Percentiles rank a stretch among this genome's conserved stretches.
phyloP scores from a whole-genome alignment of 1,139 yeast species.

The Geotrichum klebahnii region DNA sequence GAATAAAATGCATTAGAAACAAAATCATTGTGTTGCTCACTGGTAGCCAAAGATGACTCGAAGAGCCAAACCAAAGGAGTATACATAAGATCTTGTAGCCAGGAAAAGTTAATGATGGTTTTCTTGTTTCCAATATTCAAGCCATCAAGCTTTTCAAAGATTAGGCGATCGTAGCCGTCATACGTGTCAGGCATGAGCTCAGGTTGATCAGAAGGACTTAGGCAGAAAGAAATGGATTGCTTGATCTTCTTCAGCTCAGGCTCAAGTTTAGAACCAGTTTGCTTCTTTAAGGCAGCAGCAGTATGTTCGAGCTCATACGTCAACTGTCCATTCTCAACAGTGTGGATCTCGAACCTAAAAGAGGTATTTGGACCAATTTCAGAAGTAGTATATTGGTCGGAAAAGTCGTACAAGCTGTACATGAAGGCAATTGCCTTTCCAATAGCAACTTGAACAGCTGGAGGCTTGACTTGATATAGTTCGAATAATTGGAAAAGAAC shows the following conservation, averaged over 20 bases:
- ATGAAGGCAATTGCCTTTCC: slow-evolving; percentile 1
- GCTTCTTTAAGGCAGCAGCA: background rate
- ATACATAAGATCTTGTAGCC: background rate
- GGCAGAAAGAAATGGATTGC: background rate
- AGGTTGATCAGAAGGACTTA: background rate
- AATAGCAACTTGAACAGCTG: background rate
- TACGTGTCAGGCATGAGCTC: background rate
- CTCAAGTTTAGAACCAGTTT: background rate
- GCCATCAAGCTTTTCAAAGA: background rate
- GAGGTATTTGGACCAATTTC: background rate
- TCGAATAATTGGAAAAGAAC: background rate
- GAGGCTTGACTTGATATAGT: background rate
- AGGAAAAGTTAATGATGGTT: background rate
- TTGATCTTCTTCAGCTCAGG: background rate
- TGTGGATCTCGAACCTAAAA: background rate
- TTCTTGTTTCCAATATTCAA: background rate
- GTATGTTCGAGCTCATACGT: background rate
- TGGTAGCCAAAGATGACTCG: background rate
- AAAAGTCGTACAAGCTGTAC: slow-evolving; percentile 4
- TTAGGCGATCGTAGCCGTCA: background rate
- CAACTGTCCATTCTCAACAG: slow-evolving; percentile 1
- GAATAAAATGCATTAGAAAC: background rate
- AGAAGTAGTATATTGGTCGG: background rate
- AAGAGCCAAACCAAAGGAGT: background rate
- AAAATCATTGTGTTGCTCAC: background rate